These are phyloP conservation scores for Plasmodium vinckei DNA, from an alignment of 169 alveolate genomes.

Conservation along the genomic window DNA sequence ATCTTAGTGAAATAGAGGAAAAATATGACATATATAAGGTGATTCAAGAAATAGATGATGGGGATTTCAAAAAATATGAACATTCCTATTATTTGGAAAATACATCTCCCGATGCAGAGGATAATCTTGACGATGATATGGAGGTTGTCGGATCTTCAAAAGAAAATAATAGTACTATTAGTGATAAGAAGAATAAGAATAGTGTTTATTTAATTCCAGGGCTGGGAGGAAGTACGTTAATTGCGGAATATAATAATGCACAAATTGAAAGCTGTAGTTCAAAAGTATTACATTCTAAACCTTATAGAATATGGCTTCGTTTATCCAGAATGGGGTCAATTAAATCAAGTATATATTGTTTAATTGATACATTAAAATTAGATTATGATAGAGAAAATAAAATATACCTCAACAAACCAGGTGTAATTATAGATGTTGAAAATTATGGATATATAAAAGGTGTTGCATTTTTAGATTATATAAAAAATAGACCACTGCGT, in stretches of 20 bases:
- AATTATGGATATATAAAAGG: slow-evolving; percentile 47
- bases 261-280: slow-evolving; percentile 26
- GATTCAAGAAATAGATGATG: no score
- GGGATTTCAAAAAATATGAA: no score
- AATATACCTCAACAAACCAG: slow-evolving; percentile 20
- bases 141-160: neutral
- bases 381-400: slow-evolving; percentile 21
- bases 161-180: neutral
- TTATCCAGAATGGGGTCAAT: slow-evolving; percentile 31
- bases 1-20: no score
- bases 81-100: no score
- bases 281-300: slow-evolving; percentile 19
- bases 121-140: neutral
- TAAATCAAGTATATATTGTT: slow-evolving; percentile 38
- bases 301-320: slow-evolving; percentile 59
- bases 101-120: neutral
- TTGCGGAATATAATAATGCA: slow-evolving; percentile 49
- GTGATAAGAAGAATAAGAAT: neutral
- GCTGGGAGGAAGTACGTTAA: slow-evolving; percentile 67
- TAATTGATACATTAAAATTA: slow-evolving; percentile 53
- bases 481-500: slow-evolving; percentile 32
- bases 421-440: slow-evolving; percentile 47
- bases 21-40: no score
- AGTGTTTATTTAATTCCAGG: slow-evolving; percentile 39
- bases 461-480: slow-evolving; percentile 43